These are phyloP conservation scores for Lithospermum erythrorhizon DNA, from an alignment of 257 asterid genomes.

Conservation along the genomic window DNA sequence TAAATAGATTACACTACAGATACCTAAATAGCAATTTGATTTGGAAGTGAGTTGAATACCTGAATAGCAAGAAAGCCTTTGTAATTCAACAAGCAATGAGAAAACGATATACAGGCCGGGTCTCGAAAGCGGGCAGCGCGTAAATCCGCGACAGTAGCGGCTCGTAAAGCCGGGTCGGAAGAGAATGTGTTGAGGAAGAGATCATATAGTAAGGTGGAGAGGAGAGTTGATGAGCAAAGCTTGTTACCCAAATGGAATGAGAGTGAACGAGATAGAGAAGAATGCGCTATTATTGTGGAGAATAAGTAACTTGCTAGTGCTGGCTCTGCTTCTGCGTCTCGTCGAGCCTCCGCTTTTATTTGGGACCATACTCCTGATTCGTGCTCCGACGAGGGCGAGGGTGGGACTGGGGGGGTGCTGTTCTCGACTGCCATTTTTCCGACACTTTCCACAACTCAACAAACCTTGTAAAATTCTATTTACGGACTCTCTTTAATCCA, in stretches of 20 bases:
- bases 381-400: constrained; percentile 26
- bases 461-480: no score
- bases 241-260: constrained; percentile 78
- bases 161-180: constrained; percentile 23
- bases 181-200: constrained; percentile 61
- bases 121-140: constrained; percentile 55
- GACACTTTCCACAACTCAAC: no score
- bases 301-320: constrained; percentile 70
- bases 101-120: constrained; percentile 57
- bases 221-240: constrained; percentile 81
- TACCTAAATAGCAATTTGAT: not conserved
- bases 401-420: constrained; percentile 25
- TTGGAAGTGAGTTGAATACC: no score
- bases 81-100: constrained; percentile 60
- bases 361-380: constrained; percentile 53
- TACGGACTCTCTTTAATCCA: no score
- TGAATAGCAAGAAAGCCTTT: constrained; percentile 71
- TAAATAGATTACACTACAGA: no score
- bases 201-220: constrained; percentile 69
- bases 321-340: constrained; percentile 79
- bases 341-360: constrained; percentile 62
- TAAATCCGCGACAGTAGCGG: constrained; percentile 65
- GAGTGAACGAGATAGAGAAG: constrained; percentile 66
- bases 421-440: no score
- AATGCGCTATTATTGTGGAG: constrained; percentile 75